A percentile compares a stretch with the other conserved stretches of the same genome.
Conservation (phyloP, 345 rosid species). For the Erodium maritimum region DNA sequence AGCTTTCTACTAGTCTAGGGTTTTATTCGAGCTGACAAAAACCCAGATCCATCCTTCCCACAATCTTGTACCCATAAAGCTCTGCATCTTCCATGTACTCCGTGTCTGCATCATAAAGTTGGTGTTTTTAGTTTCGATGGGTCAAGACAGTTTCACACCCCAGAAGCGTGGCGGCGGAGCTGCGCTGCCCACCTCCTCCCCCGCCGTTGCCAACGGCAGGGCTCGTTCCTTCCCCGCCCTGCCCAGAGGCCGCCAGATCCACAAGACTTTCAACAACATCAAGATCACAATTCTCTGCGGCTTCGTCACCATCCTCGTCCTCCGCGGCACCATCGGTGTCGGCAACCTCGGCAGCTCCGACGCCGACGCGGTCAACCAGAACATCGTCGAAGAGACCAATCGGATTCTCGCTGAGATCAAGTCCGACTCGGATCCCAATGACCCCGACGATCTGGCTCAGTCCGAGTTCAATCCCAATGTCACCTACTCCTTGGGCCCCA, state of each 20-base stretch:
- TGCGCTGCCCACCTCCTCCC: too few species aligned
- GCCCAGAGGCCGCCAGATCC: conserved; percentile 75
- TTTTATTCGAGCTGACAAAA: too few species aligned
- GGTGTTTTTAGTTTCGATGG: too few species aligned
- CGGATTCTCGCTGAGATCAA: conserved; percentile 83
- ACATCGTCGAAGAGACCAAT: conserved; percentile 70
- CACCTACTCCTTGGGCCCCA: conserved; percentile 74
- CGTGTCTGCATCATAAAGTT: too few species aligned
- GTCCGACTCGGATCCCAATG: conserved; percentile 66
- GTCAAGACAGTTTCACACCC: conserved; percentile 43
- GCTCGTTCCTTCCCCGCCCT: conserved; percentile 18
- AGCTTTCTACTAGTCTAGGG: too few species aligned
- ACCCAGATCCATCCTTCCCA: too few species aligned
- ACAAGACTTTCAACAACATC: conserved; percentile 77
- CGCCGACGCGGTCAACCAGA: conserved; percentile 68
- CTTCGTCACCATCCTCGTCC: conserved; percentile 84
- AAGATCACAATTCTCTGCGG: conserved; percentile 93
- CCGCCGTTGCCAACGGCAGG: conserved; percentile 35
- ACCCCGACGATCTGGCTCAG: conserved; percentile 38
- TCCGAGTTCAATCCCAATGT: conserved; percentile 38
- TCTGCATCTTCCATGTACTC: too few species aligned
- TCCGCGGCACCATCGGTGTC: conserved; percentile 87
- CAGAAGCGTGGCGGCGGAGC: conserved; percentile 36
- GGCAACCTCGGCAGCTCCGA: conserved; percentile 63
- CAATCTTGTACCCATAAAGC: too few species aligned